Conservation (phyloP, 805 yeast genomes). For the Kazachstania bromeliacearum region DNA sequence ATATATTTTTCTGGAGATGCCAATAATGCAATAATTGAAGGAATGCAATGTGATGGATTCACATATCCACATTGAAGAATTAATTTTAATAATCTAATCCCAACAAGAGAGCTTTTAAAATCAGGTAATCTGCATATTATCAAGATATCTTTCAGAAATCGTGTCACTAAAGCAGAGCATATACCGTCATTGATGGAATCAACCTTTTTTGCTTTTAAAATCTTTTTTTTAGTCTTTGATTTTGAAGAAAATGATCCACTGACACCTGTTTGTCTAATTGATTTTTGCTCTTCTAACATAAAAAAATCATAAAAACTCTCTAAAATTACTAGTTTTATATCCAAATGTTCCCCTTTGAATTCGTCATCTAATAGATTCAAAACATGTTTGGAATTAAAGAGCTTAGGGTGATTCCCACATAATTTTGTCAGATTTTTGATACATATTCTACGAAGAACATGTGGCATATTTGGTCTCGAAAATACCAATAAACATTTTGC, state of each 20-base stretch:
- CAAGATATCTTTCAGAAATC: constrained; percentile 45
- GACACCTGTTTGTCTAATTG: constrained; percentile 34
- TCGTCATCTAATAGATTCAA: constrained; percentile 43
- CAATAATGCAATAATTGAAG: constrained; percentile 63
- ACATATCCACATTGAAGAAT: constrained; percentile 60
- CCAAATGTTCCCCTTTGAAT: constrained; percentile 32
- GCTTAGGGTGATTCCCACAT: constrained; percentile 53
- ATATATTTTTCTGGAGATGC: constrained; percentile 40
- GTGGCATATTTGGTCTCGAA: constrained; percentile 31
- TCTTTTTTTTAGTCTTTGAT: constrained; percentile 30
- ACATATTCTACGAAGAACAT: constrained; percentile 40
- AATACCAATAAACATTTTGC: constrained; percentile 51
- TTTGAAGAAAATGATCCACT: constrained; percentile 31
- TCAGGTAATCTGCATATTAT: constrained; percentile 40
- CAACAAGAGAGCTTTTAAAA: constrained; percentile 38
- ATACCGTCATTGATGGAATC: constrained; percentile 54
- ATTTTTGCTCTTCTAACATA: constrained; percentile 42
- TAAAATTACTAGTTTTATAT: constrained; percentile 42
- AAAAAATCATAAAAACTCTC: constrained; percentile 52
- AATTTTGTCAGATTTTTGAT: constrained; percentile 48
- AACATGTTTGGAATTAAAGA: constrained; percentile 52
- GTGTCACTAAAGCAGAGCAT: constrained; percentile 61
- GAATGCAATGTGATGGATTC: constrained; percentile 60
- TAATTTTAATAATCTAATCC: constrained; percentile 46
- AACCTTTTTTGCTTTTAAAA: constrained; percentile 32